Conservation (phyloP, 768 basidiomycete genomes). For the Boletus patriciae region DNA sequence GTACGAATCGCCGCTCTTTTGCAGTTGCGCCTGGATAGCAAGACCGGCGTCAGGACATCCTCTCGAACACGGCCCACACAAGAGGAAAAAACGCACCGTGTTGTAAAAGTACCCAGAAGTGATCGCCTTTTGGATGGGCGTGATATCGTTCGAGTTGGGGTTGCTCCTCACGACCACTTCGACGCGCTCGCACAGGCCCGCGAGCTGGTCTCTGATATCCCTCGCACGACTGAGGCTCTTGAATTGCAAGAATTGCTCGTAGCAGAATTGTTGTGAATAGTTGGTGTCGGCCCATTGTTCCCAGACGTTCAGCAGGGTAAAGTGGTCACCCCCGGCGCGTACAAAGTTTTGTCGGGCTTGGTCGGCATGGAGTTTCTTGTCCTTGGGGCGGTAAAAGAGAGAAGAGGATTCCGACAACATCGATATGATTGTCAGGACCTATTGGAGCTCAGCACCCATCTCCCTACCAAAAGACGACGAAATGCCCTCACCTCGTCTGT, state of each 20-base stretch:
- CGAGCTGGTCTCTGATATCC: constrained; percentile 95
- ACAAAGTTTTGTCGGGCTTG: constrained; percentile 98
- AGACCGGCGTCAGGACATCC: not conserved
- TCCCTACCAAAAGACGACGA: not conserved
- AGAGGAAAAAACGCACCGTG: constrained; percentile 53
- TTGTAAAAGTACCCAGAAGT: constrained; percentile 97
- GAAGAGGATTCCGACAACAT: constrained; percentile 97
- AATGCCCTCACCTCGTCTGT: constrained; percentile 83
- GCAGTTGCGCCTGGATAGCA: constrained; percentile 70
- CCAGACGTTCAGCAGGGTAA: constrained; percentile 96
- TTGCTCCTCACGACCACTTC: constrained; percentile 87
- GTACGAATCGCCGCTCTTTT: constrained; percentile 96
- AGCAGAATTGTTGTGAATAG: constrained; percentile 95
- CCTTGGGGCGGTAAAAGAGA: constrained; percentile 95
- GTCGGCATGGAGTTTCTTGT: constrained; percentile 96
- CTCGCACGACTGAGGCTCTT: constrained; percentile 93
- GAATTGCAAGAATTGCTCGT: constrained; percentile 93
- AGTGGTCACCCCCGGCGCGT: constrained; percentile 94
- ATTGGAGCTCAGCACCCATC: not conserved
- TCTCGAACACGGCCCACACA: not conserved
- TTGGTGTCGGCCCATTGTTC: constrained; percentile 99
- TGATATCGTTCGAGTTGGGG: constrained; percentile 90
- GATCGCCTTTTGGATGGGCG: constrained; percentile 91
- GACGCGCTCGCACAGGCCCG: constrained; percentile 93
- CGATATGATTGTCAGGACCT: constrained; percentile 95